Evolutionary conservation across 2,329 filamentous ascomycete genomes (phyloP), one percentile per base, ranked within the genome.

Genomic region (Colletotrichum agaves): DNA sequence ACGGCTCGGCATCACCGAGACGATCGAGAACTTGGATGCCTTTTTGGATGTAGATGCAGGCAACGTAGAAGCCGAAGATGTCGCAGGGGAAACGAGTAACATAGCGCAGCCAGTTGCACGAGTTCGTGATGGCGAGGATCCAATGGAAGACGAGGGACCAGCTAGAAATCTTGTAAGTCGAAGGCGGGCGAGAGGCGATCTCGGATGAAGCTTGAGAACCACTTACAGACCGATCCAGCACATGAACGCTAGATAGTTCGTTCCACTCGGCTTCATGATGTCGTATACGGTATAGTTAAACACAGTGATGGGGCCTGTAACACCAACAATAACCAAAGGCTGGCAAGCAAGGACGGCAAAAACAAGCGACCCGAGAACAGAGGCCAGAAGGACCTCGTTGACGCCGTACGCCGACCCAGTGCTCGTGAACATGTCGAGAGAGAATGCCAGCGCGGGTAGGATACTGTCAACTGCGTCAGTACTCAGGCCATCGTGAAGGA

Each of bases 231-330:
- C 93, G 74, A 97, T 93, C 91, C 94, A 95, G 74, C 90, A 91
- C 94, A 97, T 97, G 77, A 97, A 97, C 6, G 90, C 88, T 61
- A 97, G 88, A 75, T 95, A 97, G 75, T 94, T 90, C 5, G 91
- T 92, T 1, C 92, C 92, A 0, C 89, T 89, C 1, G 91, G 90
- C 1, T 85, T 82, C 76, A 97, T 92, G 71, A 97, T 97, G 77
- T 96, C 91, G 81, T 94, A 97, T 3, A 97, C 93, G 3, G 94
- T 97, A 75, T 97, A 97, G 77, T 97, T 97, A 76, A 97, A 97
- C 31, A 97, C 93, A 15, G 94, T 97, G 64, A 97, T 97, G 3
- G 93, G 93, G n/a, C 89, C 92, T 11, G 93, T 97, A 2, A 97
- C 93, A 21, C 94, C 94, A 21, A 97, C 94, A 76, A 97, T 97